A percentile compares a stretch with the other conserved stretches of the same genome.
phyloP scores from a whole-genome alignment of 306 rosid species.

The Corylus avellana region DNA sequence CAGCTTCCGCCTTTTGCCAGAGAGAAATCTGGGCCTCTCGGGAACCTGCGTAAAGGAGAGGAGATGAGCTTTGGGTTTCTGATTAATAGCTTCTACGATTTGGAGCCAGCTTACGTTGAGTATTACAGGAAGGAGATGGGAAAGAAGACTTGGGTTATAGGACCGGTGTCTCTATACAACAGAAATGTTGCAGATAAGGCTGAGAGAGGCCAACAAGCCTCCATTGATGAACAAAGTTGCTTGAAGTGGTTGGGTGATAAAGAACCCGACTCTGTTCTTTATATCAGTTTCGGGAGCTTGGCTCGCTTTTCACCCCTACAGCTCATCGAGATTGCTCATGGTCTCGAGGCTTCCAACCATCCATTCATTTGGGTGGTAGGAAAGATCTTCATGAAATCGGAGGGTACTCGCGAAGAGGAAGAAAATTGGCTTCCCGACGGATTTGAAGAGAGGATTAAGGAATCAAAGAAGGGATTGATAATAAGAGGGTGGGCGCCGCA shows the following conservation, averaged over 20 bases:
- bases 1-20: constrained; percentile 42
- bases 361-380: constrained; percentile 73
- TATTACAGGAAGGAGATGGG: constrained; percentile 27
- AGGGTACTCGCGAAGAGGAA: constrained; percentile 9
- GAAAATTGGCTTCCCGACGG: constrained; percentile 34
- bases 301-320: constrained; percentile 38
- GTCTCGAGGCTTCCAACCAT: constrained; percentile 50
- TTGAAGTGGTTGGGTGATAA: constrained; percentile 54
- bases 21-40: constrained; percentile 13
- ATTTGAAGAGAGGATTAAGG: constrained; percentile 52
- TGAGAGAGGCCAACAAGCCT: constrained; percentile 43
- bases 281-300: constrained; percentile 59
- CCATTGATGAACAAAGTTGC: constrained; percentile 45
- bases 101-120: constrained; percentile 57
- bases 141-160: constrained; percentile 53
- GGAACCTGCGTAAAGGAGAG: constrained; percentile 24
- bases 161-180: constrained; percentile 63
- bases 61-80: constrained; percentile 46
- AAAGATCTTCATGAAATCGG: constrained; percentile 18
- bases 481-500: constrained; percentile 76
- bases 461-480: constrained; percentile 47
- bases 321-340: constrained; percentile 56
- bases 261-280: constrained; percentile 57
- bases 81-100: constrained; percentile 55
- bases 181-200: constrained; percentile 36